Evolutionary conservation across 306 rosid genomes (phyloP), one percentile per base, ranked within the genome.

Genomic region (Vigna trinervia): DNA sequence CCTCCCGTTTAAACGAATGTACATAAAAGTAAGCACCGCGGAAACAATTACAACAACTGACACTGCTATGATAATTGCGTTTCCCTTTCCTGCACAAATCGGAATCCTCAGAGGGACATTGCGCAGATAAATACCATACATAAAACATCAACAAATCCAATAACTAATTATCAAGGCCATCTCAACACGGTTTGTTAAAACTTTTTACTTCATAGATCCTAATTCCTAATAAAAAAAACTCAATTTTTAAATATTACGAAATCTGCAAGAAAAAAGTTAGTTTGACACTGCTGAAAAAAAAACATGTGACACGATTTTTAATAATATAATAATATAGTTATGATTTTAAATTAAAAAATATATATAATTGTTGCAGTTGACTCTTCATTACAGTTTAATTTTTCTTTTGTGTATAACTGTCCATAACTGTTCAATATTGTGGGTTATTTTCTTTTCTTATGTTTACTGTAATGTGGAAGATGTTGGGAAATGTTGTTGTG

Each of bases 1-100:
- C 74, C 76, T 62, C 50, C 4, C 6, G 50, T 75, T 77, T 10
- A 74, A 62, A 54, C 26, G 80, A 30, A 83, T 19, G 71, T 15
- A 51, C 4, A 81, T 5, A 47, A 62, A 74, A 38, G 77, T 14
- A 32, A 71, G 28, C 22, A 86, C 54, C 71, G 77, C 28, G 14
- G 71, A 41, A 51, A 54, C 80, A 77, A 41, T 69, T 74, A 48
- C 57, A 34, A 5, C 45, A 28, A 76, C 32, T 34, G 88, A 48
- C 51, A 83, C 85, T 45, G 60, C 57, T 20, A 45, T 38, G 15
- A 3, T 30, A 71, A 36, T 30, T 34, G 30, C 23, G 56, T 50
- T 66, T 38, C 68, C 74, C 71, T 69, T 71, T 39, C 81, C 93
- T 89, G 88, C 72, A 17, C 66, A 82, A 78, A 68, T 48, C 80